Evolutionary conservation across 257 asterid genomes (phyloP).

Genomic region (Petunia axillaris): DNA sequence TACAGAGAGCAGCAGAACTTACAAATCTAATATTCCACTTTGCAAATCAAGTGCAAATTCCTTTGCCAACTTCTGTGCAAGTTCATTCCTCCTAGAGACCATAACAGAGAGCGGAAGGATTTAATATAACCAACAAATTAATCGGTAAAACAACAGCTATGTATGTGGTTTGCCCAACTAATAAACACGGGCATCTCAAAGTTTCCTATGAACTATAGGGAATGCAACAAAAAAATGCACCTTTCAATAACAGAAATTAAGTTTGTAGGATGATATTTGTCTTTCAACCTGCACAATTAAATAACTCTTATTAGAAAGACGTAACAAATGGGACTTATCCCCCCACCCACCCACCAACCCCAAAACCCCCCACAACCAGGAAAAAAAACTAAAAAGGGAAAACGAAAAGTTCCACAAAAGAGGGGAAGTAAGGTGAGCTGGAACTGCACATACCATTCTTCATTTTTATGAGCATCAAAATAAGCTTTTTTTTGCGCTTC

Average conservation of each 20-base stretch:
- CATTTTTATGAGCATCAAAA: constrained; percentile 85
- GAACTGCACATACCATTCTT: constrained; percentile 72
- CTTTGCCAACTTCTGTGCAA: constrained; percentile 74
- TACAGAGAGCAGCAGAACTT: constrained; percentile 36
- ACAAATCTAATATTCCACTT: constrained; percentile 86
- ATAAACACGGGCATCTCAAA: too few species aligned
- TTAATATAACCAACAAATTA: background rate
- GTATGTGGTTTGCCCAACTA: too few species aligned
- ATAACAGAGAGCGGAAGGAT: background rate
- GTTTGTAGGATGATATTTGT: constrained; percentile 95
- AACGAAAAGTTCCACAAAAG: too few species aligned
- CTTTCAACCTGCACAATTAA: constrained; percentile 76
- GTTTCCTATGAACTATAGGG: too few species aligned
- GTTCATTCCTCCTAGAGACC: constrained; percentile 78
- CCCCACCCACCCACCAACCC: too few species aligned
- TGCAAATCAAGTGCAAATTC: constrained; percentile 90
- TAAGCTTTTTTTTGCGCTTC: constrained; percentile 82
- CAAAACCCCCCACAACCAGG: too few species aligned
- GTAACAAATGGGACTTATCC: constrained; percentile 11
- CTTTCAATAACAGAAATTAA: constrained; percentile 82
- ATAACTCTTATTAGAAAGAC: constrained; percentile 29
- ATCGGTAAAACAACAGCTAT: too few species aligned
- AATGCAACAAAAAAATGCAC: constrained; percentile 32
- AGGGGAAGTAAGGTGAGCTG: constrained; percentile 20
- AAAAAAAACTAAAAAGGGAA: too few species aligned